phyloP scores from a whole-genome alignment of 1,139 yeast genomes.

The Candida neerlandica region DNA sequence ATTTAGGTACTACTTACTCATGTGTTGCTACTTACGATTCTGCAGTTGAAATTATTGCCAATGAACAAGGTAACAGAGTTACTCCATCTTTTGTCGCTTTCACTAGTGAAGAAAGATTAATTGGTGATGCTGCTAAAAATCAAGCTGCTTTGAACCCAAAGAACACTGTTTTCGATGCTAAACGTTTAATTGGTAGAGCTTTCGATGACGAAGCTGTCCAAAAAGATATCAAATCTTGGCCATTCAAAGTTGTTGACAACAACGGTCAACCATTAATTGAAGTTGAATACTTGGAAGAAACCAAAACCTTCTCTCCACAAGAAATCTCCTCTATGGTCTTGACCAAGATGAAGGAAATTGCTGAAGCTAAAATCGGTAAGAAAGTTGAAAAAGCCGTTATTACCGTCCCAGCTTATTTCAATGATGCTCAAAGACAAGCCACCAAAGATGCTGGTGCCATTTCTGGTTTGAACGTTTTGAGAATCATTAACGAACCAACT shows the following conservation, averaged over 20 bases:
- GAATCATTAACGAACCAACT: slow-evolving; percentile 97
- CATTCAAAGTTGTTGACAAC: slow-evolving; percentile 88
- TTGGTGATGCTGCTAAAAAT: slow-evolving; percentile 99
- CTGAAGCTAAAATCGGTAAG: slow-evolving; percentile 93
- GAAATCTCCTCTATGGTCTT: slow-evolving; percentile 96
- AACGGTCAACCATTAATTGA: slow-evolving; percentile 88
- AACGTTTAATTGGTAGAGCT: slow-evolving; percentile 97
- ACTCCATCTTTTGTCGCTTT: slow-evolving; percentile 98
- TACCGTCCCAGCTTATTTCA: slow-evolving; percentile 97
- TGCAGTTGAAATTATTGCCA: slow-evolving; percentile 91
- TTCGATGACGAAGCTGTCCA: slow-evolving; percentile 89
- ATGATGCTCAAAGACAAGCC: slow-evolving; percentile 97
- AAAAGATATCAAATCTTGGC: slow-evolving; percentile 96
- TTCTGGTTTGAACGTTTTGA: slow-evolving; percentile 93
- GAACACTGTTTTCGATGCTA: slow-evolving; percentile 97
- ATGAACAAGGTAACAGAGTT: slow-evolving; percentile 99
- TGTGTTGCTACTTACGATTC: slow-evolving; percentile 96
- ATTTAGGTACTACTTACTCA: slow-evolving; percentile 98
- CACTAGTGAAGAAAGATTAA: slow-evolving; percentile 96
- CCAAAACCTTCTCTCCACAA: slow-evolving; percentile 94
- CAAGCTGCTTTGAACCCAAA: slow-evolving; percentile 97
- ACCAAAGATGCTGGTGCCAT: slow-evolving; percentile 99
- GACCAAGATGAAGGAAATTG: slow-evolving; percentile 97
- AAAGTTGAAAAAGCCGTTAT: slow-evolving; percentile 93
- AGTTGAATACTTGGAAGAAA: slow-evolving; percentile 93